These are phyloP conservation scores for Typha latifolia DNA, from an alignment of 176 grass and related monocot genomes.

Conservation along the genomic window DNA sequence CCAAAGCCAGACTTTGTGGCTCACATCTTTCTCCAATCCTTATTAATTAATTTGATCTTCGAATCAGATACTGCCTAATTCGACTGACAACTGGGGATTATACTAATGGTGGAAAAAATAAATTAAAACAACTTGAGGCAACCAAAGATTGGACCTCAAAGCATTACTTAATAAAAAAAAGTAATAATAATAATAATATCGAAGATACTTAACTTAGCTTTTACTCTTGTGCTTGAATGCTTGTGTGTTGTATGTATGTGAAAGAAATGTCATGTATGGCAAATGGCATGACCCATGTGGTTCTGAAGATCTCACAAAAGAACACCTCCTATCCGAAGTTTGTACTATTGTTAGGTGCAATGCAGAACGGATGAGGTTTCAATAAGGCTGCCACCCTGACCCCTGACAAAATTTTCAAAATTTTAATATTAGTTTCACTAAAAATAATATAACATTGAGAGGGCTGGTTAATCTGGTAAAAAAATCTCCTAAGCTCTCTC, in stretches of 20 bases:
- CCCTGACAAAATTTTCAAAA: slow-evolving; percentile 10
- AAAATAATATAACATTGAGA: not conserved
- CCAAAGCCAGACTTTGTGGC: slow-evolving; percentile 27
- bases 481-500: too few species aligned
- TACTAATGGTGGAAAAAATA: not conserved
- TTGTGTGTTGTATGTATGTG: not conserved
- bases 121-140: slow-evolving; percentile 24
- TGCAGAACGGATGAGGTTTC: slow-evolving; percentile 21
- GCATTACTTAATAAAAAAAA: slow-evolving; percentile 5
- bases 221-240: too few species aligned
- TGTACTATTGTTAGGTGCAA: slow-evolving; percentile 1
- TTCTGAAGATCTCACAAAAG: not conserved
- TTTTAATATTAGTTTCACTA: slow-evolving; percentile 12
- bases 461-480: too few species aligned
- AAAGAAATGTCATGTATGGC: not conserved
- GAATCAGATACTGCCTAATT: slow-evolving; percentile 60
- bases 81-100: slow-evolving; percentile 30
- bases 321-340: not conserved
- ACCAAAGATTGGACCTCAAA: slow-evolving; percentile 12
- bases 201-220: not conserved
- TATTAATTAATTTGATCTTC: slow-evolving; percentile 26
- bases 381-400: slow-evolving; percentile 12
- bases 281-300: slow-evolving; percentile 2
- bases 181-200: not conserved
- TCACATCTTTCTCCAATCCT: slow-evolving; percentile 15